Percentiles rank a stretch among this genome's conserved stretches.
phyloP scores from a whole-genome alignment of 805 yeast species.

The Candida orba region DNA sequence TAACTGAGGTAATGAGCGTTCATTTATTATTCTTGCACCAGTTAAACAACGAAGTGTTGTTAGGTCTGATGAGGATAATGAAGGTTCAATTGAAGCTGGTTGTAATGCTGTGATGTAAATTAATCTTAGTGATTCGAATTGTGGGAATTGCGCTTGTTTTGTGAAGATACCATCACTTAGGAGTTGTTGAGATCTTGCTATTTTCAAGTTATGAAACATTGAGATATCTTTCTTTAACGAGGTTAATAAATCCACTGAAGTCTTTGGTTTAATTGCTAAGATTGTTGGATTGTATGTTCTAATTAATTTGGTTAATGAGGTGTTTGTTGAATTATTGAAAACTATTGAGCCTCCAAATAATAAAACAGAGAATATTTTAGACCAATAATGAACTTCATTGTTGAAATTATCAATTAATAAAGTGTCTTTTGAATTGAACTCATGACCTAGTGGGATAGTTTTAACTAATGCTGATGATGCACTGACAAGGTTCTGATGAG shows the following conservation, averaged over 20 bases:
- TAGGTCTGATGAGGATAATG: constrained; percentile 21
- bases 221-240: background rate
- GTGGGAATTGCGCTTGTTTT: constrained; percentile 25
- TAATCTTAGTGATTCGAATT: constrained; percentile 24
- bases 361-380: constrained; percentile 29
- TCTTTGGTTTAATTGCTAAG: constrained; percentile 2
- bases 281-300: constrained; percentile 10
- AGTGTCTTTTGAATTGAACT: constrained; percentile 25
- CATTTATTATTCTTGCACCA: constrained; percentile 46
- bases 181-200: constrained; percentile 19
- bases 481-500: constrained; percentile 47
- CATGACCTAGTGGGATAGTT: constrained; percentile 30
- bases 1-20: constrained; percentile 36
- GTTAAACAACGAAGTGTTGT: constrained; percentile 38
- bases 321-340: constrained; percentile 20
- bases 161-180: constrained; percentile 16
- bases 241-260: background rate
- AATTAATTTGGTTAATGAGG: constrained; percentile 9
- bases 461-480: constrained; percentile 43
- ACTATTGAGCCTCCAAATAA: constrained; percentile 28
- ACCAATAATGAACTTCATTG: constrained; percentile 35
- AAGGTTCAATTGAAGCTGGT: background rate
- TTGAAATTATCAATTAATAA: constrained; percentile 24
- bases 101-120: constrained; percentile 14
- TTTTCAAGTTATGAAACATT: constrained; percentile 8